Evolutionary conservation across 768 basidiomycete genomes (phyloP), one percentile per base, ranked within the genome.

Genomic region (Daedalea quercina): DNA sequence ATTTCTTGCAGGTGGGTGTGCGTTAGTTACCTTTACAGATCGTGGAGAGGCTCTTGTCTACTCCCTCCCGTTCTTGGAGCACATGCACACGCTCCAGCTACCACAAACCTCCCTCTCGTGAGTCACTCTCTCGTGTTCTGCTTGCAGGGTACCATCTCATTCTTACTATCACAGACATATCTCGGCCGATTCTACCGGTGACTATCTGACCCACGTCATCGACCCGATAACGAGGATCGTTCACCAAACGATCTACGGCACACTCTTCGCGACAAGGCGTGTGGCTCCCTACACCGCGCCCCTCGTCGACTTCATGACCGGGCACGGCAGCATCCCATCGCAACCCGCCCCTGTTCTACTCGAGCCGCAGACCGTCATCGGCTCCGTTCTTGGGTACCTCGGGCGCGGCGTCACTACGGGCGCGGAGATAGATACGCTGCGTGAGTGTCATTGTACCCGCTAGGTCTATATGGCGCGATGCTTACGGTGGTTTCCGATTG

Each of bases 21-120:
- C 64, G 1, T 68, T 87, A 24, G 76, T 81, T 19, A 76, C 79
- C 22, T 74, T 81, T 56, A 83, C 80, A 0, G 77, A 78, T 57
- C 69, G 63, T 47, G 68, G 73, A 12, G 71, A 77, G 33, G 74
- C 66, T 2, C 67, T 81, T 6, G 70, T 80, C 3, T 86, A 85
- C 67, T 82, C 86, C 2, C 68, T 88, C 25, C 86, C 86, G 24
- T 69, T 73, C 59, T 72, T 88, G 34, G 82, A 87, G 62, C 67
- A 71, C 42, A 57, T 87, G 22, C 73, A 80, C 55, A 78, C 75
- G 1, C 34, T 63, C 23, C 58, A 61, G 47, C 52, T 67, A 4
- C 53, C 54, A 2, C 53, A 58, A n/a, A 42, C 52, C 2, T 58
- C 63, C 2, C 35, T 57, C 25, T 57, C 58, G 66, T 67, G 52